These are phyloP conservation scores for Talaromyces adpressus DNA, from an alignment of 495 filamentous ascomycete genomes.

Conservation along the genomic window DNA sequence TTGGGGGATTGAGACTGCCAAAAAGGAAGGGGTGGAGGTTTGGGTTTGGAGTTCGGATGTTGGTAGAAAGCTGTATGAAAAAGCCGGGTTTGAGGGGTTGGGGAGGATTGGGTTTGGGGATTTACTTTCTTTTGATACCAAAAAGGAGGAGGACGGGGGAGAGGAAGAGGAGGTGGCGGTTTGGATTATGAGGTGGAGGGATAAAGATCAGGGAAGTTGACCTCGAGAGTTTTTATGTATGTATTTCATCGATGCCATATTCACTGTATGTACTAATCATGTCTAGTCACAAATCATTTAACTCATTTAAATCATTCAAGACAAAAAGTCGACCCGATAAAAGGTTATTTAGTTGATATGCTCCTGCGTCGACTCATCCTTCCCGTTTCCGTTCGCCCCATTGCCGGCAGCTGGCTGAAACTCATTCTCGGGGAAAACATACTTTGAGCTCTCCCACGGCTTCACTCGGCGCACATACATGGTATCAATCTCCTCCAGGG, in stretches of 20 bases:
- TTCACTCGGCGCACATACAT: conserved; percentile 66
- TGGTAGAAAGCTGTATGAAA: neutral
- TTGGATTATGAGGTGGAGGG: conserved; percentile 5
- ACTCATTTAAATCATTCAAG: neutral
- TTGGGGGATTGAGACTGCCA: neutral
- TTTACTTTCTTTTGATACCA: too few relatives aligned
- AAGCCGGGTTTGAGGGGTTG: neutral
- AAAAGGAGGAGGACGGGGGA: neutral
- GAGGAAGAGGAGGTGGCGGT: neutral
- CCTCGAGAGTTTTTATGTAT: neutral
- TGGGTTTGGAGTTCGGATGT: conserved; percentile 8
- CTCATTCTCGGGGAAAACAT: conserved; percentile 18
- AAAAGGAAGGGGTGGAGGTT: neutral
- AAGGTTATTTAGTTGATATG: neutral
- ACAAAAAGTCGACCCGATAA: neutral
- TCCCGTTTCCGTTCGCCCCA: neutral
- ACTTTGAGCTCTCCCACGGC: conserved; percentile 54
- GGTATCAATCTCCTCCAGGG: conserved; percentile 69
- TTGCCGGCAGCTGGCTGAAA: neutral
- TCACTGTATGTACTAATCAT: neutral
- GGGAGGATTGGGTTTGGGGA: conserved; percentile 3
- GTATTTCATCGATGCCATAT: neutral
- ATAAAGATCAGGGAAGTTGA: neutral
- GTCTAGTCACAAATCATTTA: neutral
- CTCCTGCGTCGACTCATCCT: neutral